Percentiles rank a stretch among this genome's conserved stretches.
Conservation (phyloP, 805 yeast genomes). For the Teunomyces tritomae region DNA sequence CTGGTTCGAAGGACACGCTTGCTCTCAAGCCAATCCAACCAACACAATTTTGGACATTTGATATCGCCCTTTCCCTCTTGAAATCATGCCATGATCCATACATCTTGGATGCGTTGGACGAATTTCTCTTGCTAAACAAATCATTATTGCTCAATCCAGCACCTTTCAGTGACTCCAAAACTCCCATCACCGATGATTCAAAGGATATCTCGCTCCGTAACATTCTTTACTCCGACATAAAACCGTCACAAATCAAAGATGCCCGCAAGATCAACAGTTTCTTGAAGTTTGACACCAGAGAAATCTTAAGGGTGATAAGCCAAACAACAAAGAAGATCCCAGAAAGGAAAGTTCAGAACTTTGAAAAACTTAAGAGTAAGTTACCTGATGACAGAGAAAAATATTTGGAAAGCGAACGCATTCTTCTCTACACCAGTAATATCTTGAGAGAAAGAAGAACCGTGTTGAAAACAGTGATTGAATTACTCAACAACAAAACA, state of each 20-base stretch:
- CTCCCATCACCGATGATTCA: slow-evolving; percentile 1
- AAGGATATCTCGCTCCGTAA: slow-evolving; percentile 42
- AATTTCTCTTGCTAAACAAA: slow-evolving; percentile 33
- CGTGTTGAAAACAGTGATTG: slow-evolving; percentile 42
- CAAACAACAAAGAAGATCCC: slow-evolving; percentile 40
- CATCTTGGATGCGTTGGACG: slow-evolving; percentile 37
- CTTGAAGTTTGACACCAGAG: slow-evolving; percentile 41
- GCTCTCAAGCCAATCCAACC: slow-evolving; percentile 32
- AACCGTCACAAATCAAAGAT: slow-evolving; percentile 30
- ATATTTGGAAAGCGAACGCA: slow-evolving; percentile 25
- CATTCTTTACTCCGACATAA: slow-evolving; percentile 33
- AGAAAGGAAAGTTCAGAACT: slow-evolving; percentile 22
- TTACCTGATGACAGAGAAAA: slow-evolving; percentile 37
- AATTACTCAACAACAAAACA: slow-evolving; percentile 19
- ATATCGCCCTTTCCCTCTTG: slow-evolving; percentile 34
- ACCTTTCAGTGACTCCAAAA: slow-evolving; percentile 24
- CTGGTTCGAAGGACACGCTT: slow-evolving; percentile 9
- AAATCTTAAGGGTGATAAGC: slow-evolving; percentile 47
- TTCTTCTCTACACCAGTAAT: slow-evolving; percentile 34
- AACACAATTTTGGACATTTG: slow-evolving; percentile 39
- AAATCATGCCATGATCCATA: slow-evolving; percentile 28
- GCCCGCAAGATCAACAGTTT: slow-evolving; percentile 40
- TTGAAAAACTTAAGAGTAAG: slow-evolving; percentile 25
- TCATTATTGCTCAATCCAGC: slow-evolving; percentile 27
- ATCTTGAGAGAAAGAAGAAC: slow-evolving; percentile 52